A percentile compares a stretch with the other conserved stretches of the same genome.
Conservation (phyloP, 202 grass and related monocot genomes). For the Cymbopogon flexuosus region DNA sequence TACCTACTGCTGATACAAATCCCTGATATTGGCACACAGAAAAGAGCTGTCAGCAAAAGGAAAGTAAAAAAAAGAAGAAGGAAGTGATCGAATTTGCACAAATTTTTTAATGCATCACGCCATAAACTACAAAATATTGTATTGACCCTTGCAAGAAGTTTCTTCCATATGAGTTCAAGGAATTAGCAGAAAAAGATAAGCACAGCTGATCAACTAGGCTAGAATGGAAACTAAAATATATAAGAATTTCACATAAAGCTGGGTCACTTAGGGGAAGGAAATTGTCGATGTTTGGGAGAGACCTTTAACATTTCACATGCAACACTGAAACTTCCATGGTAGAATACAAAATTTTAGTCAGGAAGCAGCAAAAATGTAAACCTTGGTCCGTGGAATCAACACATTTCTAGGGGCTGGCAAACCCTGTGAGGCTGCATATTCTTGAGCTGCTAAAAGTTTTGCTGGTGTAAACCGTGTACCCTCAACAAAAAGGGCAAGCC, state of each 20-base stretch:
- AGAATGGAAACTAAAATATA: background rate
- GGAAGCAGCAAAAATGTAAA: conserved; percentile 19
- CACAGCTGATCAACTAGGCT: background rate
- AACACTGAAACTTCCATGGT: background rate
- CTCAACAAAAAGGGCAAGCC: conserved; percentile 84
- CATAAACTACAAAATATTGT: conserved; percentile 18
- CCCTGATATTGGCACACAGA: conserved; percentile 41
- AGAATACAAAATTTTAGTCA: background rate
- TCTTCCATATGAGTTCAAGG: background rate
- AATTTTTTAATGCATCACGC: background rate
- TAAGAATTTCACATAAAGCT: background rate
- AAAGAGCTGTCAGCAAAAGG: conserved; percentile 5
- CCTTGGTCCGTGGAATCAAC: conserved; percentile 86
- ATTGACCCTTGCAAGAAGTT: background rate
- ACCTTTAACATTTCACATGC: background rate
- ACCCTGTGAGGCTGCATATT: conserved; percentile 68
- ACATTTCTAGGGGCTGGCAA: conserved; percentile 68
- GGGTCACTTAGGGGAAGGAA: background rate
- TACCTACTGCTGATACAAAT: conserved; percentile 70
- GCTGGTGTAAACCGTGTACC: conserved; percentile 76
- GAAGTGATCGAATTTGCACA: background rate
- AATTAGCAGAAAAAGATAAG: background rate
- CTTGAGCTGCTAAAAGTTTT: conserved; percentile 82
- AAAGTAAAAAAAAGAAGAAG: conserved; percentile 3
- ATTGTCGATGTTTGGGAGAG: background rate